Evolutionary conservation across 176 grass and related monocot species (phyloP), one percentile per base, ranked within the genome.

Genomic region (Chrysopogon serrulatus): DNA sequence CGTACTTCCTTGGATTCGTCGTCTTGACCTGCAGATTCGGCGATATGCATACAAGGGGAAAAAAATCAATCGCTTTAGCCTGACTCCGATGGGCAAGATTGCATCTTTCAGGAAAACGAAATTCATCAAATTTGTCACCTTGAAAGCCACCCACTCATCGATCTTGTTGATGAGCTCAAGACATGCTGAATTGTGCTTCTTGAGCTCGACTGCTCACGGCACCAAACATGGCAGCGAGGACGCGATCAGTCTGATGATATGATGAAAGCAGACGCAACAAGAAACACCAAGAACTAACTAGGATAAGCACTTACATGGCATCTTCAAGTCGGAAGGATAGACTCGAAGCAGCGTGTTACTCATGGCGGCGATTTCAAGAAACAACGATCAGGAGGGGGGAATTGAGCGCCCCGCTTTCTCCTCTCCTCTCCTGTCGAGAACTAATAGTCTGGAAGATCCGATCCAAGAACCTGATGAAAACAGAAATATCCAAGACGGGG

Each of bases 91-190:
- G 26, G 26, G 27, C 76, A 73, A 73, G 73, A 80, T 49, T 40
- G 43, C 65, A 43, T 59, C 18, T 33, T 36, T 33, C 45, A 34
- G 67, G 6, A 24, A n/a, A 35, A 47, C 23, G 12, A 62, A 53
- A 23, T 41, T 34, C 16, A 27, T 5, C 27, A 4, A 79, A 60
- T 76, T 49, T 35, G 17, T 77, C 27, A 99, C 96, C 96, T 99
- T 99, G 81, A 94, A 96, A 59, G 93, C 96, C 8, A 96, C 93
- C 77, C 77, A 74, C n/a, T 84, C 45, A 61, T 99, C 93, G 68
- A 89, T 92, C 93, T 90, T 99, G 83, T 96, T 99, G 11, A 87
- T 23, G 56, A 99, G 83, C 80, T 99, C 91, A 59, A 99, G 53
- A 15, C 85, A 92, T 23, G 89, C 88, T 63, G 96, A 87, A 75